Evolutionary conservation across 176 grass and related monocot species (phyloP), one percentile per base, ranked within the genome.

Genomic region (Triticum turgidum): DNA sequence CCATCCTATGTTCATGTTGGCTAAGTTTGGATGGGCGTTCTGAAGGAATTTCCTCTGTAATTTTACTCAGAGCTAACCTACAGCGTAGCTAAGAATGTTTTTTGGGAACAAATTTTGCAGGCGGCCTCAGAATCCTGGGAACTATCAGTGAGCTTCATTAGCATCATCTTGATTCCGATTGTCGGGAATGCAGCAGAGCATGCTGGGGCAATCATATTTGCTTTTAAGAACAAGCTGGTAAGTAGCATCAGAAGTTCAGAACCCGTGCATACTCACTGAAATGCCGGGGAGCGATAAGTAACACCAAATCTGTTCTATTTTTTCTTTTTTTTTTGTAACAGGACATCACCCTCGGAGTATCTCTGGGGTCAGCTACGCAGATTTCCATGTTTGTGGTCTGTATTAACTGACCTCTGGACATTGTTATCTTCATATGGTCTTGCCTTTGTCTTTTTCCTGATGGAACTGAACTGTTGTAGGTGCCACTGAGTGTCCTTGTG

Each of bases 311-410:
- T 0, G 33, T 34, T 34, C 33, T 34, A 34, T 37, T 84, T 10
- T 2, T 47, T 13, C 3, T 47, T 13, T 35, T n/a, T 24, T 74
- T 37, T 11, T 61, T 27, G 21, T 83, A 27, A 61, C 77, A 95
- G 93, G 93, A 91, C 80, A 95, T 95, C 73, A 95, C 93, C 68
- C 88, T 95, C 13, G 93, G 91, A 70, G 91, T 95, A 27, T 90
- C 91, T 80, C 85, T 95, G 63, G 93, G 93, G 14, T 95, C 93
- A 6, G 93, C 93, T 38, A 91, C 91, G 2, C 91, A 95, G 80
- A 95, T 95, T 73, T 93, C 93, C 65, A 91, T 95, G 91, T 95
- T 95, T 89, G 93, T 95, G 93, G 93, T 95, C 49, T 42, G 93
- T 89, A 84, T 82, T 68, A 54, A 62, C 73, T 49, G 27, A 74